Evolutionary conservation across 1,139 yeast species (phyloP).

Genomic region (Saccharomyces hybrid): DNA sequence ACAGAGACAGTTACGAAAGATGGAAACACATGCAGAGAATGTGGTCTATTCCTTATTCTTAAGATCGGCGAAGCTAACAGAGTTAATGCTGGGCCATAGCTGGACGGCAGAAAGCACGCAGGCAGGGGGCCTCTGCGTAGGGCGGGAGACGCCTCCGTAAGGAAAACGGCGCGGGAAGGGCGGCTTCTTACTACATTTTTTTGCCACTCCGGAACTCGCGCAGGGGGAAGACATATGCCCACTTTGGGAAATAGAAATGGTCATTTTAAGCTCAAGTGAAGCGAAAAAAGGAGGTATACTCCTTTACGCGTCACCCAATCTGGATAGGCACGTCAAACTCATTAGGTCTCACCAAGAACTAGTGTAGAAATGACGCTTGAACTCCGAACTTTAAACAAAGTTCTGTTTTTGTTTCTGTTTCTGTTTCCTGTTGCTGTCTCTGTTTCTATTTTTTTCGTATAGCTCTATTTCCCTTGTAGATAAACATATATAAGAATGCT

Average conservation of each 20-base stretch:
- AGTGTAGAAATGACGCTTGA: neutral
- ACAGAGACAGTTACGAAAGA: neutral
- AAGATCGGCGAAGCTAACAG: neutral
- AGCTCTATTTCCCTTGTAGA: neutral
- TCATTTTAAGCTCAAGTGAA: neutral
- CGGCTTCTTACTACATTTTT: neutral
- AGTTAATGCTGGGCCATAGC: too few species aligned
- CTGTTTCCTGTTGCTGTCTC: neutral
- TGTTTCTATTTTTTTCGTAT: neutral
- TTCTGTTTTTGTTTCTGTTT: neutral
- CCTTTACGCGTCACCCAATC: slow-evolving; percentile 1
- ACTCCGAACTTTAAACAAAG: neutral
- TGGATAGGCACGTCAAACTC: neutral
- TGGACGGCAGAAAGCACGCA: too few species aligned
- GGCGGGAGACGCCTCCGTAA: neutral
- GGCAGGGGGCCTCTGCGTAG: neutral
- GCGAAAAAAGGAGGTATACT: neutral
- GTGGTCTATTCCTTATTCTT: neutral
- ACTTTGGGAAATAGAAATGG: neutral
- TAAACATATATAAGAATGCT: neutral
- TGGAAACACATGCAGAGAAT: neutral
- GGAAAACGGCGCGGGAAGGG: neutral
- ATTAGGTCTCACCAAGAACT: neutral
- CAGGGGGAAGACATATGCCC: neutral
- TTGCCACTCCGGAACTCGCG: neutral